These are phyloP conservation scores for Didymella pinodella DNA, from an alignment of 2,329 filamentous ascomycete genomes.

Conservation along the genomic window DNA sequence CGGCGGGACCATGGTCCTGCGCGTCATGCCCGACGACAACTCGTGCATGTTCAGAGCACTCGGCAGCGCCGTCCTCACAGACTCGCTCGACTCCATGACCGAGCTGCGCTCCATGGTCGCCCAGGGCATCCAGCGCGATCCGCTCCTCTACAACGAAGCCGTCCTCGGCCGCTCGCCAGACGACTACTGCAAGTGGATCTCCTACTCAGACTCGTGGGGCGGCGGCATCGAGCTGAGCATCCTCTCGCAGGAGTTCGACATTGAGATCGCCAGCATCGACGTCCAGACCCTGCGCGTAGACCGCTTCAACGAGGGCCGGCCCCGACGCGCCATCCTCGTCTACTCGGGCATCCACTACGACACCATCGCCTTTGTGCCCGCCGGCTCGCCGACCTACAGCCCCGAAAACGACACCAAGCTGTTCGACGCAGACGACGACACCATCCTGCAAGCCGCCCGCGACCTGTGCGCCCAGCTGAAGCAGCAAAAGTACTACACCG, in stretches of 20 bases:
- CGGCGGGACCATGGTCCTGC: constrained; percentile 70
- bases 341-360: constrained; percentile 97
- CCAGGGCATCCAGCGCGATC: constrained; percentile 76
- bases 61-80: constrained; percentile 76
- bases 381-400: constrained; percentile 66
- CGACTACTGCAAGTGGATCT: constrained; percentile 83
- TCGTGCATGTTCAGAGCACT: constrained; percentile 93
- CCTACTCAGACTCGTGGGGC: constrained; percentile 83
- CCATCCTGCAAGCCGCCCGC: constrained; percentile 66
- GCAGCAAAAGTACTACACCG: constrained; percentile 83
- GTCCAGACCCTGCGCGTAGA: constrained; percentile 74
- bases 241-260: constrained; percentile 80
- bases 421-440: constrained; percentile 66
- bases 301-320: constrained; percentile 75
- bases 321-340: constrained; percentile 77
- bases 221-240: constrained; percentile 90
- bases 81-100: constrained; percentile 69
- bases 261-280: constrained; percentile 86
- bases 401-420: constrained; percentile 83
- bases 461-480: constrained; percentile 66
- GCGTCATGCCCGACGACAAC: constrained; percentile 97
- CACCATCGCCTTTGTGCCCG: constrained; percentile 74
- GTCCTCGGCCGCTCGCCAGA: constrained; percentile 75
- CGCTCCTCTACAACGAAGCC: constrained; percentile 75
- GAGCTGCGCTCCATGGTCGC: constrained; percentile 81